These are phyloP conservation scores for Manihot esculenta DNA, from an alignment of 441 rosid species.

Conservation along the genomic window DNA sequence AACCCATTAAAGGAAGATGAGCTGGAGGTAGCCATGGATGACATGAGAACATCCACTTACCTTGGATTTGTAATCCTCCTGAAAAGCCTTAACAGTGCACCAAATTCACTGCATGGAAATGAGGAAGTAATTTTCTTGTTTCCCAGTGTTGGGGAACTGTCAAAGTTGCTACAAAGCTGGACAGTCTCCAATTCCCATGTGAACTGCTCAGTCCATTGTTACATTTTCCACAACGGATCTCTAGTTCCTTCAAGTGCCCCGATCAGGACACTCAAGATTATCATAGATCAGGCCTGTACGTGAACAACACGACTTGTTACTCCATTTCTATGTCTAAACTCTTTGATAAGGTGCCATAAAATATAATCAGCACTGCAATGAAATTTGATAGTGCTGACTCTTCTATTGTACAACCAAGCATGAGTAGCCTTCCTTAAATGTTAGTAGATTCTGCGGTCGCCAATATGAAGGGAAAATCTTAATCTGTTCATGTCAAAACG, in stretches of 20 bases:
- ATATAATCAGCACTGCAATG: constrained; percentile 32
- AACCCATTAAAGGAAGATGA: constrained; percentile 29
- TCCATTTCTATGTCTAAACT: constrained; percentile 31
- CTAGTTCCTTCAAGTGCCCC: constrained; percentile 31
- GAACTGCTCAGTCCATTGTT: constrained; percentile 25
- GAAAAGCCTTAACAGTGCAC: constrained; percentile 24
- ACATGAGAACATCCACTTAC: constrained; percentile 38
- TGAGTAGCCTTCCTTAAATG: background rate
- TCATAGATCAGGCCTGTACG: constrained; percentile 26
- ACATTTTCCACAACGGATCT: constrained; percentile 42
- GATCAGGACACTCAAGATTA: constrained; percentile 30
- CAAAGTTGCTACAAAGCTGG: constrained; percentile 10
- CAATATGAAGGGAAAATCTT: constrained; percentile 6
- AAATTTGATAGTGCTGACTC: background rate
- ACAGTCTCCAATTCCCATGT: constrained; percentile 29
- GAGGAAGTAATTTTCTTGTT: constrained; percentile 35
- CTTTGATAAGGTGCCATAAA: constrained; percentile 40
- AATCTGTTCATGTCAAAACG: background rate
- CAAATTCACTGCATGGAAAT: too few species aligned
- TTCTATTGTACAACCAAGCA: background rate
- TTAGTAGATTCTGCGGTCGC: background rate
- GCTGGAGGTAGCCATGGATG: constrained; percentile 30
- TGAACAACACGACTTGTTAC: too few species aligned
- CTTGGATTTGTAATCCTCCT: constrained; percentile 49
- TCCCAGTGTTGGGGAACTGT: constrained; percentile 35